phyloP scores from a whole-genome alignment of 352 stramenopile species.

The Phytophthora cajani region DNA sequence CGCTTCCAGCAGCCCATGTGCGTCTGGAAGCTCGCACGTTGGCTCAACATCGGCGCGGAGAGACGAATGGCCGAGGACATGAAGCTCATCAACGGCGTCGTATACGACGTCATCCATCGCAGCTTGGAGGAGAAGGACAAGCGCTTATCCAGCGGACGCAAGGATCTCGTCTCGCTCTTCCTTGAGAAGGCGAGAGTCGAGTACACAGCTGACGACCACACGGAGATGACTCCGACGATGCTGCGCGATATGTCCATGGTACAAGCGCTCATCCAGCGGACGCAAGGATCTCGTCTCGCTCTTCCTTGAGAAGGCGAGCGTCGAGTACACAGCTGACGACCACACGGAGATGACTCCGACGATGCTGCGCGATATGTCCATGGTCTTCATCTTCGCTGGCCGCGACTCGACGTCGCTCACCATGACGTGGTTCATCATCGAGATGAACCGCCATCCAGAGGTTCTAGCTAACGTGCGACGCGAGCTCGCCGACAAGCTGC shows the following conservation, averaged over 20 bases:
- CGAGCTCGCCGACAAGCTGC: constrained; percentile 55
- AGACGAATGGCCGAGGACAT: constrained; percentile 33
- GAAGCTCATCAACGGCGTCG: constrained; percentile 32
- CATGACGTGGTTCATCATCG: constrained; percentile 80
- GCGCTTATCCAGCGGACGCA: constrained; percentile 4
- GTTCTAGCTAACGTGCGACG: constrained; percentile 34
- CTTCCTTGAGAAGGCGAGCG: constrained; percentile 38
- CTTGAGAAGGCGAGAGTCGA: constrained; percentile 27
- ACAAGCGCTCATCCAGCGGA: not conserved
- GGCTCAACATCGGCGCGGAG: constrained; percentile 37
- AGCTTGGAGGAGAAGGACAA: constrained; percentile 22
- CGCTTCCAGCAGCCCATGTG: constrained; percentile 46
- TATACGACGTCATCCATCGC: constrained; percentile 32
- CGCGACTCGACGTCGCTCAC: constrained; percentile 77
- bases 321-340: constrained; percentile 22
- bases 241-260: constrained; percentile 78
- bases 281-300: constrained; percentile 53
- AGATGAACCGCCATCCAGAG: constrained; percentile 69
- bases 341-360: constrained; percentile 27
- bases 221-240: constrained; percentile 33
- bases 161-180: constrained; percentile 59
- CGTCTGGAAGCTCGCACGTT: constrained; percentile 45
- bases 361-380: constrained; percentile 67
- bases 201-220: constrained; percentile 17
- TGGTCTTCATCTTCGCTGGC: constrained; percentile 85